phyloP scores from a whole-genome alignment of 2,329 filamentous ascomycete genomes.

The Diaporthe capsici region DNA sequence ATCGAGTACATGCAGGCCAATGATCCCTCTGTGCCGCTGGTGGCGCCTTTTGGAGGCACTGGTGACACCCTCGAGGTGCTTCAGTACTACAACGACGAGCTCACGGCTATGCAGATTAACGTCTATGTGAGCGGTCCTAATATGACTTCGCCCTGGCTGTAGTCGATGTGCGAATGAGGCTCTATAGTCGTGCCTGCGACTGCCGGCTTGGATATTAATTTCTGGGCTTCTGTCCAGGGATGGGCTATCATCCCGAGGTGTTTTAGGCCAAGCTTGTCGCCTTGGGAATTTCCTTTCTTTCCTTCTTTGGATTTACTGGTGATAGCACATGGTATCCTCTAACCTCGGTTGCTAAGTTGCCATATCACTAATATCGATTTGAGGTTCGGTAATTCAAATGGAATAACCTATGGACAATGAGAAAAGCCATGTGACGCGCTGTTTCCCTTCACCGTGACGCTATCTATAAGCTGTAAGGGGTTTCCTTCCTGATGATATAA shows the following conservation, averaged over 20 bases:
- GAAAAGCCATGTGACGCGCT: neutral
- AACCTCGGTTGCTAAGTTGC: neutral
- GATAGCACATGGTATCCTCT: neutral
- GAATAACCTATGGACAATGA: neutral
- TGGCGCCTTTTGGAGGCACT: slow-evolving; percentile 42
- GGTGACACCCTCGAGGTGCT: slow-evolving; percentile 45
- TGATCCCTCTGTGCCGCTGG: slow-evolving; percentile 39
- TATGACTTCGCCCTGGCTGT: slow-evolving; percentile 42
- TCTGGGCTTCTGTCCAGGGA: neutral
- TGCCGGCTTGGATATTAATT: neutral
- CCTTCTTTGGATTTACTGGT: neutral
- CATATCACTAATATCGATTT: neutral
- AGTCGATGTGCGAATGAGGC: neutral
- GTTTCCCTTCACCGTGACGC: neutral
- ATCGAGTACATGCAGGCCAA: slow-evolving; percentile 40
- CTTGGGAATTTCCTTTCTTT: neutral
- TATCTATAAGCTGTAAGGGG: slow-evolving; percentile 51
- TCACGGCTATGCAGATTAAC: slow-evolving; percentile 46
- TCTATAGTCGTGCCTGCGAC: neutral
- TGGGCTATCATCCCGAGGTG: neutral
- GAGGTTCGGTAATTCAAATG: neutral
- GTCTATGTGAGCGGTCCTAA: slow-evolving; percentile 44
- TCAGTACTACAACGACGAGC: slow-evolving; percentile 44
- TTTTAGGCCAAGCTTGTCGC: neutral
- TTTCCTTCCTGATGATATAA: slow-evolving; percentile 66